A percentile compares a stretch with the other conserved stretches of the same genome.
Conservation (phyloP, 345 rosid genomes). For the Eucalyptus polyanthemos region DNA sequence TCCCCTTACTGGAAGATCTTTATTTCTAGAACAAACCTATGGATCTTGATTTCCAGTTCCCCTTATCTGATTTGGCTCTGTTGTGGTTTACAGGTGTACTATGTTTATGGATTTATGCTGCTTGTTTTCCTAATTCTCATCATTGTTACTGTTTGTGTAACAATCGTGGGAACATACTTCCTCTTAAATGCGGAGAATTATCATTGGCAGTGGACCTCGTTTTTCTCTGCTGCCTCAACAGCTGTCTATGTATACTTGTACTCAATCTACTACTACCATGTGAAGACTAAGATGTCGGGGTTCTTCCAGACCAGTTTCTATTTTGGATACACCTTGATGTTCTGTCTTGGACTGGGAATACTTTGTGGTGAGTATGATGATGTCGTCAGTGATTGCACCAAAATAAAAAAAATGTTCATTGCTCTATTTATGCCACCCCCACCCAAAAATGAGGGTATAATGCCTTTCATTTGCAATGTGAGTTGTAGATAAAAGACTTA, state of each 20-base stretch:
- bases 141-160: slow-evolving; percentile 82
- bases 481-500: background rate
- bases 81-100: slow-evolving; percentile 57
- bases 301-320: slow-evolving; percentile 98
- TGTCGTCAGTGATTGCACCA: background rate
- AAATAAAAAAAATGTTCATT: background rate
- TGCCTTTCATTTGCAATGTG: background rate
- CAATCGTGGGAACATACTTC: slow-evolving; percentile 91
- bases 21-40: background rate
- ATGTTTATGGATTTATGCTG: slow-evolving; percentile 87
- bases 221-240: slow-evolving; percentile 91
- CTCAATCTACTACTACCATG: slow-evolving; percentile 81
- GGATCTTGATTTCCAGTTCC: background rate
- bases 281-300: slow-evolving; percentile 95
- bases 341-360: slow-evolving; percentile 88
- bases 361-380: slow-evolving; percentile 63
- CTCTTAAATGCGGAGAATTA: slow-evolving; percentile 91
- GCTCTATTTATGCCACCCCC: background rate
- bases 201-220: slow-evolving; percentile 99
- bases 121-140: slow-evolving; percentile 81
- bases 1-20: background rate
- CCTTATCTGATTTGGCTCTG: background rate
- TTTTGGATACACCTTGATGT: slow-evolving; percentile 95
- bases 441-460: background rate
- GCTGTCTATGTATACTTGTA: slow-evolving; percentile 85